phyloP scores from a whole-genome alignment of 208 protist species.

The Acanthamoeba lugdunensis region DNA sequence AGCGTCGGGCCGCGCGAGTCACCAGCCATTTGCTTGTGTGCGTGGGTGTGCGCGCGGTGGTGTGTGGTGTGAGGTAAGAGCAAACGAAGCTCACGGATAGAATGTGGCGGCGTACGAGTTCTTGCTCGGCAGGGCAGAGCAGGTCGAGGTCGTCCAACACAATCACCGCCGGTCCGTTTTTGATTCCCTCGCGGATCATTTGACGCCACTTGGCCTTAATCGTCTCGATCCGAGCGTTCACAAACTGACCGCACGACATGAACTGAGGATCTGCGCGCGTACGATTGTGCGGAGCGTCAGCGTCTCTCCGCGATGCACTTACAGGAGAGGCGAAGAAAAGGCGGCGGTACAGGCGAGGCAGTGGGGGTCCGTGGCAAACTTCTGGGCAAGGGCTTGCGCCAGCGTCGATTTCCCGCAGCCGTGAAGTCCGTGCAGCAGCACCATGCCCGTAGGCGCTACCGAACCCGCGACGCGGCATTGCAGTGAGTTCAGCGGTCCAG shows the following conservation, averaged over 20 bases:
- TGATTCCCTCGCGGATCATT: conserved; percentile 11
- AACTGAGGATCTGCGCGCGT: neutral
- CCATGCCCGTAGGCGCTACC: conserved; percentile 55
- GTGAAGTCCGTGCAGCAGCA: conserved; percentile 63
- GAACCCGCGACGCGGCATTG: neutral
- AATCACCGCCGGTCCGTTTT: conserved; percentile 4
- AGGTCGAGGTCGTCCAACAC: conserved; percentile 40
- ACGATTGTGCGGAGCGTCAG: neutral
- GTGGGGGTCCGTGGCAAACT: conserved; percentile 20
- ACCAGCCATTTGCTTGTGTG: neutral
- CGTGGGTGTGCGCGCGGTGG: too few relatives aligned
- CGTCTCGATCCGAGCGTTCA: neutral
- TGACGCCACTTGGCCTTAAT: conserved; percentile 9
- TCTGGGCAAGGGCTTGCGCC: neutral
- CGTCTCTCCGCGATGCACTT: neutral
- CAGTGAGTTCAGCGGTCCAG: neutral
- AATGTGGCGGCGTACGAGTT: neutral
- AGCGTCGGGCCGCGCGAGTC: neutral
- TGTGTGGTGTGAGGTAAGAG: neutral
- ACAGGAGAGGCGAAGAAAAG: neutral
- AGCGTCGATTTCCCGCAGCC: conserved; percentile 74
- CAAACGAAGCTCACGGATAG: neutral
- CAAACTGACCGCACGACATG: conserved; percentile 9
- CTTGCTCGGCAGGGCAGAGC: conserved; percentile 25
- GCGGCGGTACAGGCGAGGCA: conserved; percentile 35